Percentiles rank a stretch among this genome's conserved stretches.
Conservation (phyloP, 345 rosid genomes). For the Nasturtium officinale region DNA sequence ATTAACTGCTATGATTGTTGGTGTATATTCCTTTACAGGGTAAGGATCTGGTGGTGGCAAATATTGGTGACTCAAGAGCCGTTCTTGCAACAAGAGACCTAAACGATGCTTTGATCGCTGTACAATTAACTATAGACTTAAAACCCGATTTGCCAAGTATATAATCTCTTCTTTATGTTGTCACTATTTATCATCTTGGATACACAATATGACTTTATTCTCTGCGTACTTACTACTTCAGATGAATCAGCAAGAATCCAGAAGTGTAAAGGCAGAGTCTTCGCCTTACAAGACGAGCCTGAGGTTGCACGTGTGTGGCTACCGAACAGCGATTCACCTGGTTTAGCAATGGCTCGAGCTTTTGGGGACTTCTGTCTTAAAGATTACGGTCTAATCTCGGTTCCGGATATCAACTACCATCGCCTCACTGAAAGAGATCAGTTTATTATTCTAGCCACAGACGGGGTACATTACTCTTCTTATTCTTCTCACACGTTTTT, state of each 20-base stretch:
- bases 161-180: conserved; percentile 40
- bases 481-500: conserved; percentile 10
- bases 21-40: conserved; percentile 52
- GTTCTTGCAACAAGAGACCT: conserved; percentile 74
- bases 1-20: background rate
- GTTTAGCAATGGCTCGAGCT: conserved; percentile 98
- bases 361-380: conserved; percentile 97
- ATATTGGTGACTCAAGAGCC: conserved; percentile 92
- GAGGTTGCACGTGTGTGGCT: conserved; percentile 97
- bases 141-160: conserved; percentile 96
- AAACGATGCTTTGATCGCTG: conserved; percentile 63
- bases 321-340: conserved; percentile 92
- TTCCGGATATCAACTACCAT: conserved; percentile 77
- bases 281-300: conserved; percentile 94
- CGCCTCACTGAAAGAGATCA: conserved; percentile 70
- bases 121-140: conserved; percentile 87
- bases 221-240: conserved; percentile 35
- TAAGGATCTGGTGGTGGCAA: conserved; percentile 74
- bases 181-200: conserved; percentile 9
- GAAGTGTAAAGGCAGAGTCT: conserved; percentile 90
- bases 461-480: conserved; percentile 67
- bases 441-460: conserved; percentile 85
- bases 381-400: conserved; percentile 90
- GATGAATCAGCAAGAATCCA: conserved; percentile 94
- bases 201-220: conserved; percentile 10